Evolutionary conservation across 805 yeast species (phyloP), one percentile per base, ranked within the genome.

Genomic region (Metschnikowia noctiluminum): DNA sequence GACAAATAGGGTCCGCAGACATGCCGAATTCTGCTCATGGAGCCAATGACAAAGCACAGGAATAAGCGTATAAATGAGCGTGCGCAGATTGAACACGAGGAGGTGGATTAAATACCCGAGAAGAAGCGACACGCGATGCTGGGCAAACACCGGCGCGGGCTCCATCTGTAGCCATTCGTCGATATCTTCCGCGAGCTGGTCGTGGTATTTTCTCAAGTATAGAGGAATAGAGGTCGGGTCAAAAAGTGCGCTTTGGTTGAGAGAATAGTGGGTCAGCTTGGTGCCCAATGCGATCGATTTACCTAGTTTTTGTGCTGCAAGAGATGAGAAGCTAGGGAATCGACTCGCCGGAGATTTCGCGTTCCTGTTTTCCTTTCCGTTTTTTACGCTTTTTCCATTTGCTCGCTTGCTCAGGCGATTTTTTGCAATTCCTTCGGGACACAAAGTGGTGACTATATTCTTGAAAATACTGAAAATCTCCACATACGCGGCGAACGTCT

Each of bases 11-110:
- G 46, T 40, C 26, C 50, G 40, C 54, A 48, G 52, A 37, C 49
- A 36, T 16, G 45, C 28, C 15, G 40, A 14, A 4, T 37, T 35
- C 46, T 64, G 64, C 40, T 68, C 73, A 28, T 56, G 48, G 15
- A 70, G 60, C 76, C 76, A 71, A 41, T 71, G 74, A 1, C 70
- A 54, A 2, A 71, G 48, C 0, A 63, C 61, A 1, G 76, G 77
- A 2, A 70, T 54, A 28, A 72, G 55, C 35, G 65, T 40, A 50
- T 61, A 71, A 28, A 70, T 51, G 12, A 62, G 51, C 50, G 50
- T 56, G 12, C 60, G 55, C 72, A 67, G 73, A 44, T 71, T 62
- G 46, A 70, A 54, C n/a, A 64, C 64, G 6, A 71, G 43, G 16
- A 71, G 46, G 40, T 70, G 72, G 6, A 68, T 39, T 12, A 71